These are phyloP conservation scores for Amylocarpus encephaloides DNA, from an alignment of 2,329 filamentous ascomycete genomes.

Conservation along the genomic window DNA sequence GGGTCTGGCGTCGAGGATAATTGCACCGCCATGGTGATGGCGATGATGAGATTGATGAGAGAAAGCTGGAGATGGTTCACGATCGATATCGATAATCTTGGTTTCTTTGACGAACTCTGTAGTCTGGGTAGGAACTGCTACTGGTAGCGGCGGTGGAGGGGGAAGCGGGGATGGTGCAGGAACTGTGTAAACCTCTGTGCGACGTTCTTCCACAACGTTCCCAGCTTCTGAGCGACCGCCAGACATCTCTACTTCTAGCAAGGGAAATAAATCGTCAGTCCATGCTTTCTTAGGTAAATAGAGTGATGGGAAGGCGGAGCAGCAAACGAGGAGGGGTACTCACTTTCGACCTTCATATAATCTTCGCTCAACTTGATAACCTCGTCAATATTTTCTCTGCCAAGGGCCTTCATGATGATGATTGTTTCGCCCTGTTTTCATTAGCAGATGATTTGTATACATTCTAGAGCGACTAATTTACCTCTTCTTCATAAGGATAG, in stretches of 20 bases:
- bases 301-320: constrained; percentile 14
- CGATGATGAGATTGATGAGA: constrained; percentile 17
- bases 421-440: constrained; percentile 63
- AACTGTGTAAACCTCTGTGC: constrained; percentile 36
- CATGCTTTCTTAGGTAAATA: constrained; percentile 3
- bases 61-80: constrained; percentile 15
- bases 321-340: constrained; percentile 1
- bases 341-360: constrained; percentile 42
- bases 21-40: constrained; percentile 33
- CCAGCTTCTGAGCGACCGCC: constrained; percentile 42
- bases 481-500: constrained; percentile 84
- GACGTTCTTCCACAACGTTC: constrained; percentile 44
- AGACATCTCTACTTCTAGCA: constrained; percentile 26
- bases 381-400: constrained; percentile 87
- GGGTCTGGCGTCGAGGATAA: constrained; percentile 37
- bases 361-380: constrained; percentile 77
- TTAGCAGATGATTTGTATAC: constrained; percentile 28
- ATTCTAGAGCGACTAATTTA: constrained; percentile 35
- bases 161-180: constrained; percentile 23
- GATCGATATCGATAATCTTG: constrained; percentile 33
- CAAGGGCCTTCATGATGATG: constrained; percentile 76
- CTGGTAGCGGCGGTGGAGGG: constrained; percentile 15
- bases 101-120: constrained; percentile 41
- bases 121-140: constrained; percentile 22
- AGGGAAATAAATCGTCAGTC: constrained; percentile 13